Evolutionary conservation across 306 rosid genomes (phyloP).

Genomic region (Acmispon strigosus): DNA sequence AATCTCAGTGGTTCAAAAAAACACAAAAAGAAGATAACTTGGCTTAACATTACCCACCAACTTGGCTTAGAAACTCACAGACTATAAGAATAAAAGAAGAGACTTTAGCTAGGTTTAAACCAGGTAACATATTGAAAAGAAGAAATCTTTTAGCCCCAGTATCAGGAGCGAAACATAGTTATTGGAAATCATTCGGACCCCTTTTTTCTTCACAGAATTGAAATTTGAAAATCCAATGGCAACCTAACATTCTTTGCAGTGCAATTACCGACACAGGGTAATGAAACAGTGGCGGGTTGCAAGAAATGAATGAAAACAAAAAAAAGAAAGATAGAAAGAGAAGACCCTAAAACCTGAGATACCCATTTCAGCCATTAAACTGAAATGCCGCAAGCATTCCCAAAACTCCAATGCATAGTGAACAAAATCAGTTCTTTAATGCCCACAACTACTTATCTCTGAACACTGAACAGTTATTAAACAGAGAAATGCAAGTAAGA

Average conservation of each 20-base stretch:
- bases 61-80: constrained; percentile 35
- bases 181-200: constrained; percentile 19
- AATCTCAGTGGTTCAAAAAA: constrained; percentile 5
- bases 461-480: too few species aligned
- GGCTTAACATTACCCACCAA: constrained; percentile 26
- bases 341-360: constrained; percentile 12
- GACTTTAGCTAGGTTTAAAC: not conserved
- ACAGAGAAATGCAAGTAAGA: not conserved
- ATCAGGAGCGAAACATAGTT: not conserved
- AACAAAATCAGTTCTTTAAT: not conserved
- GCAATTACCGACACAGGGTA: constrained; percentile 12
- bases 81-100: not conserved
- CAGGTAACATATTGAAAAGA: not conserved
- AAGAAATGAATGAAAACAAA: not conserved
- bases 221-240: constrained; percentile 7
- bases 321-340: not conserved
- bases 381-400: constrained; percentile 7
- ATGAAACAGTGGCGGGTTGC: constrained; percentile 46
- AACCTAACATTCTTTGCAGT: not conserved
- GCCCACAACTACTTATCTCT: not conserved
- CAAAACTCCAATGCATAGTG: not conserved
- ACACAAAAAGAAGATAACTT: constrained; percentile 12
- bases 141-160: constrained; percentile 3
- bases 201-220: not conserved
- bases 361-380: constrained; percentile 30